Evolutionary conservation across 768 basidiomycete species (phyloP), one percentile per base, ranked within the genome.

Genomic region (Holtermanniella nyarrowii): DNA sequence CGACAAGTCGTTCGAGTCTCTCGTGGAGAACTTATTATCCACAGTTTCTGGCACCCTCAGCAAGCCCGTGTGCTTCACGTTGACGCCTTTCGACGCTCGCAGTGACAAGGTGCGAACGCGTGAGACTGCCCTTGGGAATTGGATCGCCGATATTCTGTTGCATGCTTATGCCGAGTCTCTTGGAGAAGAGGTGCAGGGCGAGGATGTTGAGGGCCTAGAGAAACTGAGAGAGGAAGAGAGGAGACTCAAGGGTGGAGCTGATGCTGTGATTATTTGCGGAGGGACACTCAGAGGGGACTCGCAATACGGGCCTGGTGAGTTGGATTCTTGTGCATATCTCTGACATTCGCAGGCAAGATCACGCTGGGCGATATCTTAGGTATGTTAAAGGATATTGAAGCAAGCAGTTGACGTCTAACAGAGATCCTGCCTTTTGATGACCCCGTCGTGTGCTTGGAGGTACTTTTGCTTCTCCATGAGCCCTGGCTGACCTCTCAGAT

Each of bases 361-460:
- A 89, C 83, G 3, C 75, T 95, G 1, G 88, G 89, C 0, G 83
- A 95, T 65, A 83, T 91, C 49, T 63, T 90, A 37, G 65, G 60
- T 67, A 27, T 56, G 58, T 48, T 26, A n/a, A n/a, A n/a, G n/a
- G n/a, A n/a, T n/a, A n/a, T n/a, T 21, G 13, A 22, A 14, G 14
- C 12, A 1, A 41, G 26, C n/a, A 23, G 10, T 11, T 39, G 39
- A 23, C 18, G n/a, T 37, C 42, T 44, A 14, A 44, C 46, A 57
- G 89, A 90, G 65, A 88, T 91, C 18, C 71, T 93, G 24, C 89
- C 89, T 0, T 93, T 89, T 54, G 83, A 85, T 50, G 89, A 93
- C 60, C 83, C 88, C 1, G 74, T 84, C 14, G 78, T 95, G 4
- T 86, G 88, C 2, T 60, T 89, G 11, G 83, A 89, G 66, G 68